Conservation (phyloP, 306 rosid species). For the Cotoneaster glaucophyllus region DNA sequence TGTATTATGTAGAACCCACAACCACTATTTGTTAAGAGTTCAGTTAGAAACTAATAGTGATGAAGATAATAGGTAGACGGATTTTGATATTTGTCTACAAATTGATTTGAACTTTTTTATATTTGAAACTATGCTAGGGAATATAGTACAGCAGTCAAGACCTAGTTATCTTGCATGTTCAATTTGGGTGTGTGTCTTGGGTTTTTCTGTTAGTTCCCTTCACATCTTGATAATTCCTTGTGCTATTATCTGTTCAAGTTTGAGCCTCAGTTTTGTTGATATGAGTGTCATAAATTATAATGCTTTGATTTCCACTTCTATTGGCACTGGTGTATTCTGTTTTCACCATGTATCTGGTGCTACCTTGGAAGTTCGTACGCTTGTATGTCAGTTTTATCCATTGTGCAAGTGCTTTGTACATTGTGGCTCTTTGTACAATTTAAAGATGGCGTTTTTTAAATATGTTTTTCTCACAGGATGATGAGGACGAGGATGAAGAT, state of each 20-base stretch:
- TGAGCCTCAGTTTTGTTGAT: no score
- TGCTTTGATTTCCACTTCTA: not conserved
- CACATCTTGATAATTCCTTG: no score
- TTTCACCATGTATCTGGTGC: not conserved
- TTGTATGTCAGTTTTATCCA: not conserved
- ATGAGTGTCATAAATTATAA: not conserved
- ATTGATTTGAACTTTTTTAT: not conserved
- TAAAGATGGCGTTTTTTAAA: not conserved
- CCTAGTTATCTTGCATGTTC: not conserved
- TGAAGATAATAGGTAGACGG: not conserved
- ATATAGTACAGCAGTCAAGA: not conserved
- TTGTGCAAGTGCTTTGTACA: not conserved
- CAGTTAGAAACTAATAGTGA: not conserved
- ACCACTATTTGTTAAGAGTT: not conserved
- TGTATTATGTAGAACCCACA: not conserved
- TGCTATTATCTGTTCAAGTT: no score
- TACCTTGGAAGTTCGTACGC: not conserved
- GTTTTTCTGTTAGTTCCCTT: not conserved
- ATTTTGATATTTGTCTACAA: not conserved
- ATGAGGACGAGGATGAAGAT: conserved; percentile 72
- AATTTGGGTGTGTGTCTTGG: not conserved
- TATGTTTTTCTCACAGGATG: conserved; percentile 44
- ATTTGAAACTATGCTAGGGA: not conserved
- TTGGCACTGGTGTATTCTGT: not conserved
- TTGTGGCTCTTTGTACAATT: not conserved